These are phyloP conservation scores for Halophytophthora polymorphica DNA, from an alignment of 352 stramenopile species.

Conservation along the genomic window DNA sequence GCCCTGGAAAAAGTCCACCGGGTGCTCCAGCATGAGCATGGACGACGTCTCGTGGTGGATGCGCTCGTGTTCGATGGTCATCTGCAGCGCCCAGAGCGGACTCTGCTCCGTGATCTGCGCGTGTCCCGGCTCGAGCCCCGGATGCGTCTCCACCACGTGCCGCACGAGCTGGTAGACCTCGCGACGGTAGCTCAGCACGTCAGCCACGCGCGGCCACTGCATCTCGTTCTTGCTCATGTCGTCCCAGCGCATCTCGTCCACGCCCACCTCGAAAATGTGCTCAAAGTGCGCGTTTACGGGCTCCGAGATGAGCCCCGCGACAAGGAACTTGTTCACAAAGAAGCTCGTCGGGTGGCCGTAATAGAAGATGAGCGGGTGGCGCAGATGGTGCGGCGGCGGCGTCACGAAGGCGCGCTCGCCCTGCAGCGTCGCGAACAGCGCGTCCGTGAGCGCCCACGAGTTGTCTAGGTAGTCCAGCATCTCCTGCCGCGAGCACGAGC, in stretches of 20 bases:
- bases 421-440: conserved; percentile 90
- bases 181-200: conserved; percentile 92
- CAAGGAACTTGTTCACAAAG: conserved; percentile 96
- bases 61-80: conserved; percentile 96
- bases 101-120: conserved; percentile 76
- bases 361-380: conserved; percentile 98
- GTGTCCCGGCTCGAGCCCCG: conserved; percentile 70
- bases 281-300: conserved; percentile 94
- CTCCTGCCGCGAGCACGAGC: conserved; percentile 73
- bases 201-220: conserved; percentile 88
- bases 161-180: conserved; percentile 90
- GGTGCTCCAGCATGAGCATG: conserved; percentile 93
- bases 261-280: conserved; percentile 95
- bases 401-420: conserved; percentile 89
- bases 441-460: conserved; percentile 93
- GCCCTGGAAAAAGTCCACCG: conserved; percentile 84
- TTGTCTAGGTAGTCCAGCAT: conserved; percentile 96
- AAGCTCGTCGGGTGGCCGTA: conserved; percentile 96
- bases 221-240: conserved; percentile 97
- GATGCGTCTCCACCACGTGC: conserved; percentile 86
- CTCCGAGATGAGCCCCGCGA: conserved; percentile 85
- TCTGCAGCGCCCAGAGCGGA: conserved; percentile 93
- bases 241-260: conserved; percentile 99
- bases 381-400: conserved; percentile 90
- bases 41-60: conserved; percentile 98